These are phyloP conservation scores for Botryotinia calthae DNA, from an alignment of 2,329 filamentous ascomycete species.

Conservation along the genomic window DNA sequence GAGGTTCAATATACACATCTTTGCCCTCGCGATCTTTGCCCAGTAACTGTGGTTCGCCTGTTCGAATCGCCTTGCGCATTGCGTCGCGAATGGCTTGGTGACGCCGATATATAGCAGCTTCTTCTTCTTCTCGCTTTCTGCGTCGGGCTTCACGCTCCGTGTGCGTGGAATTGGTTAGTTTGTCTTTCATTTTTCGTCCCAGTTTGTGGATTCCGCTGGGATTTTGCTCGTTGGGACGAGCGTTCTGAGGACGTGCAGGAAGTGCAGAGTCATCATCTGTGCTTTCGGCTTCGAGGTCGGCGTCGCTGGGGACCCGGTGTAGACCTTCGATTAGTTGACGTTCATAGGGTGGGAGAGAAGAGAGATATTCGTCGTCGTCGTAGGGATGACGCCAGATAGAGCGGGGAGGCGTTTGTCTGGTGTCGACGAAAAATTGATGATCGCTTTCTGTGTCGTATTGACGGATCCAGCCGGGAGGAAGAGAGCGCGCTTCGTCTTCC, in stretches of 20 bases:
- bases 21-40: constrained; percentile 52
- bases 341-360: constrained; percentile 48
- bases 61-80: constrained; percentile 50
- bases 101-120: constrained; percentile 47
- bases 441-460: constrained; percentile 51
- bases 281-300: constrained; percentile 46
- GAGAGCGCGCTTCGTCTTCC: constrained; percentile 57
- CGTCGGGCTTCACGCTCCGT: constrained; percentile 50
- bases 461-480: constrained; percentile 57
- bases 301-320: constrained; percentile 38
- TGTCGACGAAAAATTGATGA: constrained; percentile 65
- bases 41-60: constrained; percentile 54
- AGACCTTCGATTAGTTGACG: constrained; percentile 46
- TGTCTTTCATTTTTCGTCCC: constrained; percentile 58
- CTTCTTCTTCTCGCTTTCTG: constrained; percentile 47
- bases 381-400: constrained; percentile 62
- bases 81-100: constrained; percentile 51
- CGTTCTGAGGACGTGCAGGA: constrained; percentile 28
- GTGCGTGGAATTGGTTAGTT: constrained; percentile 56
- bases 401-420: constrained; percentile 50
- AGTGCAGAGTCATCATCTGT: constrained; percentile 44
- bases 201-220: constrained; percentile 43
- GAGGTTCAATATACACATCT: constrained; percentile 59
- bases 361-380: constrained; percentile 55
- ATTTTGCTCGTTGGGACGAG: constrained; percentile 29